Evolutionary conservation across 768 basidiomycete species (phyloP), one percentile per base, ranked within the genome.

Genomic region (Leccinum rimulosum): DNA sequence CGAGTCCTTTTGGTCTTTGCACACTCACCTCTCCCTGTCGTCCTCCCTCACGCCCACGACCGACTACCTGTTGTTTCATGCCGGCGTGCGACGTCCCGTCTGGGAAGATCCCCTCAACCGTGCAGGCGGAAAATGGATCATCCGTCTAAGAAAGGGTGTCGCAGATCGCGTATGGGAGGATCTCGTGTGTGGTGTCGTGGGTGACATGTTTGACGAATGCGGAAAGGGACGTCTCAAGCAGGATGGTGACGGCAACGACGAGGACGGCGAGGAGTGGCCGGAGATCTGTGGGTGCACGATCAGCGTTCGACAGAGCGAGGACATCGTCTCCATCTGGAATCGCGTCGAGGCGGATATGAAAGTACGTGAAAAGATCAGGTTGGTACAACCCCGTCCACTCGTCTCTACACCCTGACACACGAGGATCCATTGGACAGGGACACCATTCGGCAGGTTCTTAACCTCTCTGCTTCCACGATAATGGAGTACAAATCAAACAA

Each of bases 401-500:
- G 84, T 12, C 58, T 36, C 49, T 19, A 51, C n/a, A 40, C 25
- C 12, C 49, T 52, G 3, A 56, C 57, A 51, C 35, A 52, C 57
- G 50, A 63, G 51, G 47, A 63, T 36, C 22, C 45, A 38, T 43
- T 17, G 15, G 30, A 43, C 63, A 95, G 94, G 72, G 93, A 95
- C 66, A 89, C 87, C 3, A 84, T 98, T 64, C 82, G 89, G 50
- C 75, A 76, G 65, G 85, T 93, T 14, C 81, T 98, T 50, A 83
- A 85, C 70, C 79, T 98, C 15, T 88, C 94, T 12, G 68, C 84
- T 2, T 77, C 83, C 19, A 95, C 93, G 1, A 82, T 87, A 61
- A 91, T 96, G 86, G 95, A 98, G 71, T 98, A 97, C 74, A 95
- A 96, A 72, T 89, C 93, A 10, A 96, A 96, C 74, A 93, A 89